Conservation (phyloP, 768 basidiomycete genomes). For the Rhodotorula diobovata region DNA sequence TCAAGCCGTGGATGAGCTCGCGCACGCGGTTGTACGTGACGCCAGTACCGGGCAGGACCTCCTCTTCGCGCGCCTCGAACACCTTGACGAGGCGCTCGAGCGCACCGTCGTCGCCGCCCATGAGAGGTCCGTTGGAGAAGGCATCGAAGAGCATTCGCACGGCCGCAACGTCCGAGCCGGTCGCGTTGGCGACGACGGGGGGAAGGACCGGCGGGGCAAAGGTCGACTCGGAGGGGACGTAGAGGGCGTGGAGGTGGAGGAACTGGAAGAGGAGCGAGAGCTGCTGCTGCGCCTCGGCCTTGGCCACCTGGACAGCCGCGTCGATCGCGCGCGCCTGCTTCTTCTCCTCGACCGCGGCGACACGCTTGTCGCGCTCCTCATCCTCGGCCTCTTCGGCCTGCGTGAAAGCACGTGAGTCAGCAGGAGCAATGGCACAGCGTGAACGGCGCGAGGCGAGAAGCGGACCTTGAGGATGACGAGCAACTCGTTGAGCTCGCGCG, state of each 20-base stretch:
- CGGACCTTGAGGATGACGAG: conserved; percentile 42
- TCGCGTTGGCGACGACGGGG: conserved; percentile 36
- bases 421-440: too few relatives aligned
- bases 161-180: conserved; percentile 40
- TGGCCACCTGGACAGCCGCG: conserved; percentile 32
- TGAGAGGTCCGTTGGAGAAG: conserved; percentile 39
- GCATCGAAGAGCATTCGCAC: conserved; percentile 37
- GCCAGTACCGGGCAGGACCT: conserved; percentile 29
- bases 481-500: conserved; percentile 42
- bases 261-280: conserved; percentile 42
- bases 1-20: conserved; percentile 41
- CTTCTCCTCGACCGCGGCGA: conserved; percentile 32
- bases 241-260: conserved; percentile 43
- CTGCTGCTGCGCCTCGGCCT: conserved; percentile 32
- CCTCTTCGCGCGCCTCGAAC: conserved; percentile 21
- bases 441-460: neutral
- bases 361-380: conserved; percentile 26
- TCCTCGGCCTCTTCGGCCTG: conserved; percentile 42
- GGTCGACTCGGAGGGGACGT: conserved; percentile 18
- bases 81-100: conserved; percentile 38
- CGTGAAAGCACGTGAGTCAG: neutral
- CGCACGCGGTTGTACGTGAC: conserved; percentile 38
- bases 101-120: conserved; percentile 39
- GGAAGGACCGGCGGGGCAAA: conserved; percentile 39
- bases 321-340: conserved; percentile 34